These are phyloP conservation scores for Coniochaeta hoffmannii DNA, from an alignment of 2,329 filamentous ascomycete species.

Conservation along the genomic window DNA sequence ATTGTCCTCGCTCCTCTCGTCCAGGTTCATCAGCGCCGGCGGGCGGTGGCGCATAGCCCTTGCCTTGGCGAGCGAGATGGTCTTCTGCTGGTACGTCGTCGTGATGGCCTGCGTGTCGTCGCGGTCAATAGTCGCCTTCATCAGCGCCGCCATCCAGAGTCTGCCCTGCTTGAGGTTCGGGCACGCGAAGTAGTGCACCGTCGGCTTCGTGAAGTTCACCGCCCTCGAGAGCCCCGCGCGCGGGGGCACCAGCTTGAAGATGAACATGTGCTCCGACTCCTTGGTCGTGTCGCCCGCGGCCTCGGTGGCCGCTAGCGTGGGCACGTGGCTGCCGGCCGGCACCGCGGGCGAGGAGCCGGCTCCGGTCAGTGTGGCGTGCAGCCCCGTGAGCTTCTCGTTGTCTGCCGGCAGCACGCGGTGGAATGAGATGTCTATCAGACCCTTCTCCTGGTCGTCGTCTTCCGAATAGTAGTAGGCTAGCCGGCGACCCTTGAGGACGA, in stretches of 20 bases:
- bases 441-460: constrained; percentile 85
- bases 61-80: constrained; percentile 85
- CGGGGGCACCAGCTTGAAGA: constrained; percentile 95
- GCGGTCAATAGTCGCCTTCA: constrained; percentile 98
- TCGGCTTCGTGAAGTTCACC: constrained; percentile 95
- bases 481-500: constrained; percentile 84
- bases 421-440: constrained; percentile 94
- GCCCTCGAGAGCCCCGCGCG: constrained; percentile 79
- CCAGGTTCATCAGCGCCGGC: constrained; percentile 73
- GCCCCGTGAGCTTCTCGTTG: constrained; percentile 79
- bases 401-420: constrained; percentile 94
- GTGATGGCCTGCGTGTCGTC: constrained; percentile 74
- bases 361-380: constrained; percentile 88
- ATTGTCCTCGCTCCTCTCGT: constrained; percentile 27
- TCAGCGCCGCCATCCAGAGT: constrained; percentile 95
- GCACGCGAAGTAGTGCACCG: constrained; percentile 95
- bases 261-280: constrained; percentile 68
- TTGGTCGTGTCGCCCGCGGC: constrained; percentile 38
- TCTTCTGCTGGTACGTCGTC: constrained; percentile 94
- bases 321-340: constrained; percentile 37
- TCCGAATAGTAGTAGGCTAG: constrained; percentile 96
- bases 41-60: constrained; percentile 82
- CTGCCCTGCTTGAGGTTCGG: constrained; percentile 83
- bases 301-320: constrained; percentile 34
- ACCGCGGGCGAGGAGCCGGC: constrained; percentile 63